Percentiles rank a stretch among this genome's conserved stretches.
These are phyloP conservation scores for Penicillium psychrosexuale DNA, from an alignment of 2,329 filamentous ascomycete genomes.

Conservation along the genomic window DNA sequence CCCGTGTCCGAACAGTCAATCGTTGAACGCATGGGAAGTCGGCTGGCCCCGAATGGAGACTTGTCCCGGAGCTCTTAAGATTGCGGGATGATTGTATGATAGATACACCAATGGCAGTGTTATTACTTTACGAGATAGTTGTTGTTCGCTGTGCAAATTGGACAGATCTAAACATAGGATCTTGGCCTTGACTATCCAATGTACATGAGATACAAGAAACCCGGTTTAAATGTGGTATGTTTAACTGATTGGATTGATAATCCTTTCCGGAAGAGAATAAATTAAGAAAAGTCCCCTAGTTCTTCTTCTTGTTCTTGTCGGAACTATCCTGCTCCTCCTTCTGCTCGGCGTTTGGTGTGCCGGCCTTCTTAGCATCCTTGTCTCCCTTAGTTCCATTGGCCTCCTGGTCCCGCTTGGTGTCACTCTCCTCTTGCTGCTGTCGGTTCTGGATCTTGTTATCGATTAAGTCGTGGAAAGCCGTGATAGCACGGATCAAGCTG, in stretches of 20 bases:
- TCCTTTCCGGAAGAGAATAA: neutral
- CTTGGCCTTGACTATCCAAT: slow-evolving; percentile 20
- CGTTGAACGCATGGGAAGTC: neutral
- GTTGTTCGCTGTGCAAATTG: neutral
- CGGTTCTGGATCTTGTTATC: slow-evolving; percentile 99
- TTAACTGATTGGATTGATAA: slow-evolving; percentile 21
- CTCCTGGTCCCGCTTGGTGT: slow-evolving; percentile 69
- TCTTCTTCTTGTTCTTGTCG: slow-evolving; percentile 58
- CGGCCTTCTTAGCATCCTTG: slow-evolving; percentile 52
- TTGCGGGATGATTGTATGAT: neutral
- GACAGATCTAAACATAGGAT: neutral
- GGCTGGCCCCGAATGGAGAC: neutral
- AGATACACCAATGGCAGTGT: neutral
- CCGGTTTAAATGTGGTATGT: slow-evolving; percentile 21
- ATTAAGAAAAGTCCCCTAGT: slow-evolving; percentile 28
- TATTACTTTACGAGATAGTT: neutral
- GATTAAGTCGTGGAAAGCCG: slow-evolving; percentile 97
- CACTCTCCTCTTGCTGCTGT: slow-evolving; percentile 94
- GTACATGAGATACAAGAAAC: neutral
- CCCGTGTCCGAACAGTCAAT: neutral
- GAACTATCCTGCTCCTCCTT: slow-evolving; percentile 54
- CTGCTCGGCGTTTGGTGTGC: slow-evolving; percentile 53
- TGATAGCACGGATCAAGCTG: slow-evolving; percentile 94
- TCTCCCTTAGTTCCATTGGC: slow-evolving; percentile 65
- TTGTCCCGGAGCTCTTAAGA: neutral